Evolutionary conservation across 768 basidiomycete species (phyloP).

Genomic region (Boletus pseudo-olivaceus): DNA sequence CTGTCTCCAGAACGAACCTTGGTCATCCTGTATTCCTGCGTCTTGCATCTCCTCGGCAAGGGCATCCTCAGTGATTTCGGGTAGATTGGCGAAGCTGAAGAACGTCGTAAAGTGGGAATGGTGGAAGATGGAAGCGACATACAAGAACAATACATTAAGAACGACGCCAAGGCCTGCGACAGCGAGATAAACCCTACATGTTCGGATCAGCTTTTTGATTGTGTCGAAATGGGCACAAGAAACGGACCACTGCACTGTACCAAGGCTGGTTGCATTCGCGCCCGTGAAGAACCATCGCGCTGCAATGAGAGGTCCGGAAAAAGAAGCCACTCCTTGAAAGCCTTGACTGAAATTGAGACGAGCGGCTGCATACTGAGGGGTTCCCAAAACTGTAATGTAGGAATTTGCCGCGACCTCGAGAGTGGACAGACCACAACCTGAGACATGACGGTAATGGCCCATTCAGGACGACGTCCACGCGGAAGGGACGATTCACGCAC

Average conservation of each 20-base stretch:
- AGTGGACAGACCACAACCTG: slow-evolving; percentile 62
- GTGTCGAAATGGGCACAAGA: neutral
- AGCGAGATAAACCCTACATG: slow-evolving; percentile 57
- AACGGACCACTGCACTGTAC: slow-evolving; percentile 62
- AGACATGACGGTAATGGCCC: neutral
- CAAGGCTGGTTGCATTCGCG: slow-evolving; percentile 54
- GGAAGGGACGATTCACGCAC: slow-evolving; percentile 27
- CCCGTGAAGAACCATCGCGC: slow-evolving; percentile 72
- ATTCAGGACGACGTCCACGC: neutral
- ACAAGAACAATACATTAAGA: slow-evolving; percentile 66
- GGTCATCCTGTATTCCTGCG: slow-evolving; percentile 38
- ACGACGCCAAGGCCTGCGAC: slow-evolving; percentile 59
- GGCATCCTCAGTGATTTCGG: slow-evolving; percentile 71
- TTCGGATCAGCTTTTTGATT: neutral
- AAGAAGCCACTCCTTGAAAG: slow-evolving; percentile 73
- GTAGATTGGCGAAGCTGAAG: slow-evolving; percentile 60
- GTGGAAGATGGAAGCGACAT: slow-evolving; percentile 19
- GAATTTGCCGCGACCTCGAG: slow-evolving; percentile 77
- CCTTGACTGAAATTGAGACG: slow-evolving; percentile 79
- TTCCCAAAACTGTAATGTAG: slow-evolving; percentile 69
- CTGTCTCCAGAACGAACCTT: slow-evolving; percentile 64
- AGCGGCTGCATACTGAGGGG: slow-evolving; percentile 67
- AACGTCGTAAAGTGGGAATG: neutral
- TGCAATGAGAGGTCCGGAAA: slow-evolving; percentile 72
- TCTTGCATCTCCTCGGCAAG: slow-evolving; percentile 46